phyloP scores from a whole-genome alignment of 768 basidiomycete species.

The Xanthoconium purpureum region DNA sequence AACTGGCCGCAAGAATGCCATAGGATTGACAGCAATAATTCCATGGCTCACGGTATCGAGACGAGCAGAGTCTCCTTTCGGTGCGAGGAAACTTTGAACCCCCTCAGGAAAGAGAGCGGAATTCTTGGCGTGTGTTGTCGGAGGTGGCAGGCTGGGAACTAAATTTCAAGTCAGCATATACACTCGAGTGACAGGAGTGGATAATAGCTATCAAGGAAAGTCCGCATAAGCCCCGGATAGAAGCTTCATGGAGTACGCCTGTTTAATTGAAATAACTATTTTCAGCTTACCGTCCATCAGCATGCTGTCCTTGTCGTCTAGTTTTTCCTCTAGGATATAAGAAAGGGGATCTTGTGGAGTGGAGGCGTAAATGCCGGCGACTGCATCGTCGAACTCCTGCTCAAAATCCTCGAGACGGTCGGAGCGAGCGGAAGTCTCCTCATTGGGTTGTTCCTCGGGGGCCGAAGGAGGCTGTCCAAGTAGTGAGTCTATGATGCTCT shows the following conservation, averaged over 20 bases:
- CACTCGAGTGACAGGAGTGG: slow-evolving; percentile 13
- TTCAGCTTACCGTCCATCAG: slow-evolving; percentile 56
- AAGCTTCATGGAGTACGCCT: slow-evolving; percentile 12
- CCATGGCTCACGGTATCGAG: background rate
- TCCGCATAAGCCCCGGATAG: slow-evolving; percentile 25
- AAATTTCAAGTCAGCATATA: slow-evolving; percentile 17
- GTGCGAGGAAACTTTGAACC: slow-evolving; percentile 28
- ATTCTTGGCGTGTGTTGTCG: slow-evolving; percentile 43
- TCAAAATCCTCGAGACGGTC: slow-evolving; percentile 2
- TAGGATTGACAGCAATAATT: slow-evolving; percentile 1
- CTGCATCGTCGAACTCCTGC: slow-evolving; percentile 28
- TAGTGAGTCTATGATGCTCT: slow-evolving; percentile 16
- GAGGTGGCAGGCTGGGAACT: slow-evolving; percentile 59
- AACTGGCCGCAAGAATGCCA: slow-evolving; percentile 44
- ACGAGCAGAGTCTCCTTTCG: slow-evolving; percentile 10
- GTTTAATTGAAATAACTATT: slow-evolving; percentile 9
- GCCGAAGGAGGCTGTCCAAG: slow-evolving; percentile 25
- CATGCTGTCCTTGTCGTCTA: slow-evolving; percentile 48
- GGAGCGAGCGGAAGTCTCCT: background rate
- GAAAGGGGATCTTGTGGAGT: slow-evolving; percentile 23
- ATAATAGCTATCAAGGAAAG: slow-evolving; percentile 15
- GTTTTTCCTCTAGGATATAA: slow-evolving; percentile 51
- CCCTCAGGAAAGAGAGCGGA: slow-evolving; percentile 33
- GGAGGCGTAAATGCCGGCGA: slow-evolving; percentile 34
- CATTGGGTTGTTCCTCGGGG: background rate